Conservation (phyloP, 768 basidiomycete species). For the Hebeloma cylindrosporum region DNA sequence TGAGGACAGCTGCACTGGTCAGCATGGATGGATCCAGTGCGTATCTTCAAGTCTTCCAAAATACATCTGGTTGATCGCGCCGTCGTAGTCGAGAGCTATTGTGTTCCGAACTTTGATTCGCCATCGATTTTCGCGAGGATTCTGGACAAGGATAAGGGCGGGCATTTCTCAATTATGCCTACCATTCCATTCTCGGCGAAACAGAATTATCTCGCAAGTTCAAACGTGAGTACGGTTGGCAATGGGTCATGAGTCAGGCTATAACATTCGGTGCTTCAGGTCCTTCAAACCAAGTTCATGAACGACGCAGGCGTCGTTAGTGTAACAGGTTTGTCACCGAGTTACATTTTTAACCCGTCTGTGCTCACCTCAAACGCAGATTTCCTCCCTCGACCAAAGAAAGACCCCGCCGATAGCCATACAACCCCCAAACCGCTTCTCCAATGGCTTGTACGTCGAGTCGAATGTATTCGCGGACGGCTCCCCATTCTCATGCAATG, state of each 20-base stretch:
- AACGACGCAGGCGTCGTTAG: conserved; percentile 84
- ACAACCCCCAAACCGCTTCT: conserved; percentile 59
- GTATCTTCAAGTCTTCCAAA: conserved; percentile 8
- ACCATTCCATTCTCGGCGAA: conserved; percentile 68
- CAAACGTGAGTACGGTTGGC: conserved; percentile 54
- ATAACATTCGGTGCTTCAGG: conserved; percentile 38
- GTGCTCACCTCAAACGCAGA: conserved; percentile 42
- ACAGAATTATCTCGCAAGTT: conserved; percentile 81
- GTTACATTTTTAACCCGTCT: neutral
- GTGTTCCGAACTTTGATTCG: conserved; percentile 91
- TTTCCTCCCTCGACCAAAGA: conserved; percentile 72
- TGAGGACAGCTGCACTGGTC: conserved; percentile 80
- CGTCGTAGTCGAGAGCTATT: conserved; percentile 83
- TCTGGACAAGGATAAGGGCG: conserved; percentile 87
- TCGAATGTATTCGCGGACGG: conserved; percentile 85
- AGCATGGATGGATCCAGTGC: conserved; percentile 82
- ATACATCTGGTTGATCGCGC: neutral
- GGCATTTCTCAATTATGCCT: conserved; percentile 89
- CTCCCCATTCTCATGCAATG: conserved; percentile 85
- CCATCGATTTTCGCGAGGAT: conserved; percentile 91
- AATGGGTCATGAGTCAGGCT: neutral
- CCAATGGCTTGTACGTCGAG: conserved; percentile 81
- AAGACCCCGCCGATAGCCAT: conserved; percentile 29
- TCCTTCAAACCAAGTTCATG: conserved; percentile 90
- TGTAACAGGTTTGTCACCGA: conserved; percentile 61